Base-by-base conservation (phyloP, 192 early-diverging fungal species). In the Podila clonocystis region DNA sequence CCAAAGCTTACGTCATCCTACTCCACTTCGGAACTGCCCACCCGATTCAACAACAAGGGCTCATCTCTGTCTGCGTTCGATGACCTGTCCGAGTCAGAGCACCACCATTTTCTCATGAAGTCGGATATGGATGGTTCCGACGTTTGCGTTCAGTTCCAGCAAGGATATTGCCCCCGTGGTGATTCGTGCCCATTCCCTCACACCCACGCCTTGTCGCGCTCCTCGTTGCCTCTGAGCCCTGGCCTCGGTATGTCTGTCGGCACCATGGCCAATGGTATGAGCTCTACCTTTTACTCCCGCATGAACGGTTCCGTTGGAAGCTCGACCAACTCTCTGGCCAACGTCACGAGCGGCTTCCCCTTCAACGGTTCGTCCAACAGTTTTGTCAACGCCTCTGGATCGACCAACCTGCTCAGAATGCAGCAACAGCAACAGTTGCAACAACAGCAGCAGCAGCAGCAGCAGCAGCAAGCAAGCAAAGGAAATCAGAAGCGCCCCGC, bases 141-240 rank as follows among this genome's bases (percentile, higher is more conserved):
- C 12, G 55, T 82, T 36, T 88, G 85, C 45, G 66, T 82, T 12
- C 82, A 84, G 19, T 84, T 77, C 64, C 80, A 82, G 33, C 80
- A 84, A 65, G 85, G 85, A 4, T 84, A 73, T 31, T 87, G 86
- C 65, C 65, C 83, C 13, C 67, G 82, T 9, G 89, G 87, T 48
- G 89, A 91, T n/a, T 70, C 83, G 57, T 91, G 89, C 60, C 82
- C 82, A 22, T 91, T 84, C 52, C 48, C 75, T 9, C 87, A 91
- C 63, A 70, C 83, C 4, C 75, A 73, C 63, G 33, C 38, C 22
- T 65, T 80, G 50, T 67, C 82, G 45, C 76, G 78, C 17, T 63
- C 74, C 5, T 67, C 71, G 49, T 63, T 74, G 50, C 61, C 74
- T 5, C 60, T 74, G 13, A 75, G 68, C 45, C 66, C 74, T 12